Base-by-base conservation (phyloP, 2,329 filamentous ascomycete genomes). In the Colletotrichum tamarilloi region DNA sequence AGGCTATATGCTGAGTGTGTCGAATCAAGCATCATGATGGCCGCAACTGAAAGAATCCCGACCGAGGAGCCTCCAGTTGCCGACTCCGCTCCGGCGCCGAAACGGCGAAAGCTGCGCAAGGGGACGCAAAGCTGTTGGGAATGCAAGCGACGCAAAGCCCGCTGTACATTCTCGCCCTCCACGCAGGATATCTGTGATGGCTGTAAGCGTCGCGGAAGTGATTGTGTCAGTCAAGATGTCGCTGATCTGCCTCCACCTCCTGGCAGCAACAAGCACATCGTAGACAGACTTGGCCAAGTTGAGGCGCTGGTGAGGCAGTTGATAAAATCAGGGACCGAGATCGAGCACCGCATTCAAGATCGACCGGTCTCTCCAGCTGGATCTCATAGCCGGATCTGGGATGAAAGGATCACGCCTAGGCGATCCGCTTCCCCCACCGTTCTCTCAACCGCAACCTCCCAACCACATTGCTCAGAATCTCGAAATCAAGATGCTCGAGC, bases 171-270 rank as follows among this genome's bases (percentile, higher is more conserved):
- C 32, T 56, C 67, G 12, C 9, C 62, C 28, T 3, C 35, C n/a
- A 67, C 46, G 0, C 35, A 59, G 19, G 8, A 57, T 2, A 14
- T 59, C 8, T 74, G 72, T 16, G 72, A 66, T n/a, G 59, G 62
- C 2, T 91, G 88, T 73, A 79, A 81, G 28, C 79, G 84, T 8
- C 84, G 88, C 1, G 81, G 83, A 1, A 80, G 81, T 0, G 76
- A 76, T 35, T 89, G 88, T 68, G 76, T 88, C 58, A 83, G 85
- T 67, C 88, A 90, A 73, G 70, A 70, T 22, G 16, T 26, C 8
- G 49, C 66, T 1, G 86, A 88, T 62, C 82, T 83, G 22, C 80
- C 82, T 1, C 69, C 69, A 6, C 69, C 69, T 26, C 38, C 65
- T 11, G 69, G 65, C 24, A 53, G 57, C 24, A 68, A 63, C 14